These are phyloP conservation scores for Porodaedalea pini DNA, from an alignment of 1,284 basidiomycete species.

Conservation along the genomic window DNA sequence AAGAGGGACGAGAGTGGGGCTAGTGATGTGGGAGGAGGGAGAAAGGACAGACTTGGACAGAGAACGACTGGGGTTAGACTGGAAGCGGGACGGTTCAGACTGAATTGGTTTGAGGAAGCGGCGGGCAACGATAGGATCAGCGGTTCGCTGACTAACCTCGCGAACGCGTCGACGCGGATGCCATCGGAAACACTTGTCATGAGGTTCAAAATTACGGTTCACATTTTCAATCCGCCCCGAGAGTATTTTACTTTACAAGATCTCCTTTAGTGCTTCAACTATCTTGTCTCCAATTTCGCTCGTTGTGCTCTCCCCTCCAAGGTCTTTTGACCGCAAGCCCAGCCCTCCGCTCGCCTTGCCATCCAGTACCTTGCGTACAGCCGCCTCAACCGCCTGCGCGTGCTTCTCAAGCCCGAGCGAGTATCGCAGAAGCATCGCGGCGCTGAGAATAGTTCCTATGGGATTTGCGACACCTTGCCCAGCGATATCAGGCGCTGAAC, in stretches of 20 bases:
- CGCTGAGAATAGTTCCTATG: constrained; percentile 94
- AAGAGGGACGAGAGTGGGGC: background rate
- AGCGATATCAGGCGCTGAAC: constrained; percentile 95
- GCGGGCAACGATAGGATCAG: background rate
- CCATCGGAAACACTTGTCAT: background rate
- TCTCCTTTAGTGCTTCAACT: constrained; percentile 67
- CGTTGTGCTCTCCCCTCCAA: constrained; percentile 79
- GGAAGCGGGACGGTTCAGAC: background rate
- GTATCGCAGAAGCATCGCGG: constrained; percentile 92
- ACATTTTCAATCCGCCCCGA: no score
- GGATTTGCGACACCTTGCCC: constrained; percentile 96
- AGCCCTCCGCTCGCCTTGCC: constrained; percentile 65
- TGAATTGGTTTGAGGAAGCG: background rate
- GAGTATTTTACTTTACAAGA: no score
- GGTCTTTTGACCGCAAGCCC: constrained; percentile 83
- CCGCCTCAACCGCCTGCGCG: constrained; percentile 82
- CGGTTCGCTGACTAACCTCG: background rate
- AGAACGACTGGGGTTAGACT: constrained; percentile 13
- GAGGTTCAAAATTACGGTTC: no score
- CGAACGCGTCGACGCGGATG: background rate
- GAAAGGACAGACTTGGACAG: background rate
- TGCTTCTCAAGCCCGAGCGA: constrained; percentile 85
- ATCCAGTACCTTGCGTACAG: constrained; percentile 89
- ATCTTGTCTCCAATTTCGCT: constrained; percentile 83
- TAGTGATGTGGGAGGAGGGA: background rate